Base-by-base conservation (phyloP, 257 asterid species). In the Rhazya stricta region DNA sequence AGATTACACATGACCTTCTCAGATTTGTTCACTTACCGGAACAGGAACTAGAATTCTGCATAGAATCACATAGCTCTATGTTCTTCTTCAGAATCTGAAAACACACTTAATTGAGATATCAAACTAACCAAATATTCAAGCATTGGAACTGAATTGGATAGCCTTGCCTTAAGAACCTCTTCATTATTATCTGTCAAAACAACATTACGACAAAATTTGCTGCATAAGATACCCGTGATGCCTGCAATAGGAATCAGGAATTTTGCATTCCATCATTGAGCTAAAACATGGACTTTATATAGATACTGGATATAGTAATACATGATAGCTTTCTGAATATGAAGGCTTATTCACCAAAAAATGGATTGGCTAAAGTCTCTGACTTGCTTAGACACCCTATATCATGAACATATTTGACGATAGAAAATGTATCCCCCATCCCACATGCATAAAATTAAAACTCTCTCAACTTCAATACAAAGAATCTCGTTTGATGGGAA, bases 121-220 rank as follows among this genome's bases (percentile, higher is more conserved):
- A 23, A 77, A 70, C 72, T 82, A 48, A 13, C 73, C 72, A 67
- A 46, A 72, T 57, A 68, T n/a, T 18, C 66, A 62, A 70, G 77
- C 84, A 76, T 10, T 32, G 67, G 61, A 75, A 77, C 50, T 46
- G 61, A 71, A 79, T 73, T 56, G 71, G 83, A 58, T 78, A 80
- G 79, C 72, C 95, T 84, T 91, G 89, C 98, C 98, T 94, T 94
- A 75, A 94, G 92, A 86, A 92, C 97, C 86, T 94, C 97, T 4
- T 87, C 92, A 68, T 87, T 92, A 77, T 92, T 97, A 86, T 94
- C 99, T 54, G 99, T 94, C 86, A 94, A 74, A 74, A 90, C 88
- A 67, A 90, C 92, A 79, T 89, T 88, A 30, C 73, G 79, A 84
- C 97, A 94, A 79, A 86, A 94, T 86, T 90, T 86, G 86, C 96